Base-by-base conservation (phyloP, 139 green algal species). In the Chlamydomonas sp. region DNA sequence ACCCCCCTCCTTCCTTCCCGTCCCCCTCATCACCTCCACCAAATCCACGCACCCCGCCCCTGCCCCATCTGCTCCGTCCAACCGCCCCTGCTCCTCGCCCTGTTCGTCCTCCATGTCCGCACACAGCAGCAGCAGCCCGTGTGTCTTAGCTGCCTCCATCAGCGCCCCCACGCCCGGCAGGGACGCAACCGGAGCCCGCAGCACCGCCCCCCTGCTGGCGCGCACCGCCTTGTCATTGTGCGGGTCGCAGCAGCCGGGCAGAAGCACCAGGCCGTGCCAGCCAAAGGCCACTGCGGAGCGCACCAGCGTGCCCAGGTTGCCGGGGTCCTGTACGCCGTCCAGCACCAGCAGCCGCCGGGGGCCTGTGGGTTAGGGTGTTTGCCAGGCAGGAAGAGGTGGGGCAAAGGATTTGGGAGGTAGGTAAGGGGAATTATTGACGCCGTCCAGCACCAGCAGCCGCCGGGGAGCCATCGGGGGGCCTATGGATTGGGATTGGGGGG, bases 241-340 rank as follows among this genome's bases (percentile, higher is more conserved):
- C 2, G 92, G 93, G 85, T 98, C 95, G 74, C 92, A 95, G 91
- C 96, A 98, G 57, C 96, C 96, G 2, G 92, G 92, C 78, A 98
- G 91, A 80, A 98, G 89, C 68, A 94, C 94, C 63, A 94, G 92
- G 3, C 90, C 95, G 63, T 96, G 83, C 94, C 95, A 98, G 1
- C 95, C 96, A 90, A 98, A 94, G 0, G 94, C 96, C 59, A 94
- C 60, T 60, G 96, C 96, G 61, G 93, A 95, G 31, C 87, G 86
- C 2, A 79, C 17, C 79, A 98, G 88, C 0, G 94, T 96, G 18
- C 95, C 95, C 60, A 96, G 83, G 89, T 96, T 96, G 0, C 94
- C 94, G 31, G 94, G 93, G 85, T 96, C 93, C 86, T 95, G 96
- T 18, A 97, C 88, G 6, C 92, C 63, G 20, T 98, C 96, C 49